Percentiles rank a stretch among this genome's conserved stretches.
Evolutionary conservation across 306 rosid genomes (phyloP).

Genomic region (Pyrus pyrifolia): DNA sequence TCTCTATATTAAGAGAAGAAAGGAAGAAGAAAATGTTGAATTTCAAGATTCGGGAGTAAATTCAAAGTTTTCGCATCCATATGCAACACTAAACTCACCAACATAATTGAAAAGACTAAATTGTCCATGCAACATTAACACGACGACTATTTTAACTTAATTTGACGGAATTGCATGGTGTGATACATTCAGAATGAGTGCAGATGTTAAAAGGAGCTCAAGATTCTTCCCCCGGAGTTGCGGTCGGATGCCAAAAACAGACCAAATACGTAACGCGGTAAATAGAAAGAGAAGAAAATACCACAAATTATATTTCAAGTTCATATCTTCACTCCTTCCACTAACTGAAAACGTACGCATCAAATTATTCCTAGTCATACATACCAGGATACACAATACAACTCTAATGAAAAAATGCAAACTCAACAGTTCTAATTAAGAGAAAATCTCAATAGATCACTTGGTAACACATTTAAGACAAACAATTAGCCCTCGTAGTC

Average conservation of each 20-base stretch:
- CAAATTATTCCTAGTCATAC: not conserved
- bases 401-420: not conserved
- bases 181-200: no score
- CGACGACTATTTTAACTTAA: no score
- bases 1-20: no score
- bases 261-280: not conserved
- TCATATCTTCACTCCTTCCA: not conserved
- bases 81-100: no score
- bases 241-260: not conserved
- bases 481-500: constrained; percentile 68
- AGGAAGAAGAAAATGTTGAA: no score
- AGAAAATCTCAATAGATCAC: not conserved
- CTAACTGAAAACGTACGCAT: not conserved
- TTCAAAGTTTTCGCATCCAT: no score
- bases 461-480: not conserved
- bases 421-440: not conserved
- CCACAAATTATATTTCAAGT: not conserved
- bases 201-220: no score
- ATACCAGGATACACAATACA: not conserved
- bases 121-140: no score
- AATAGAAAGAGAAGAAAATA: not conserved
- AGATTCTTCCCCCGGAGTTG: no score
- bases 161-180: no score
- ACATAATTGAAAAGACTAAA: no score
- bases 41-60: no score